Base-by-base conservation (phyloP, 2,329 filamentous ascomycete species). In the Aspergillus pseudoterreus region DNA sequence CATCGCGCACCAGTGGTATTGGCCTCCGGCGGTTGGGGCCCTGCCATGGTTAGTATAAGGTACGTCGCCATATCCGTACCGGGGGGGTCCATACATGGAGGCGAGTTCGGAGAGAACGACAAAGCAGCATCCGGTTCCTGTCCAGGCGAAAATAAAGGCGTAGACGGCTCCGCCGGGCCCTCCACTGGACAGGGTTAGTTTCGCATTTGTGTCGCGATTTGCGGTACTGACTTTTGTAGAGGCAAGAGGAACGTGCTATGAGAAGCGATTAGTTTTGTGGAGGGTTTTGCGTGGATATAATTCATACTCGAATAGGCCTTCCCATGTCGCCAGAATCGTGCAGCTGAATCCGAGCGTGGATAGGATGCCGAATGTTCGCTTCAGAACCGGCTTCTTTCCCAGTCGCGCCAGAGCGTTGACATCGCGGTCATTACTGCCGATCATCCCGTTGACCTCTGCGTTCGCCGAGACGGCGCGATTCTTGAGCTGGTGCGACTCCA, bases 1-100 rank as follows among this genome's bases (percentile, higher is more conserved):
- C 53, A 73, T 70, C 4, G 68, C 66, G 0, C 69, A 68, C 70
- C 71, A 73, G 44, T 73, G 70, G 35, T 73, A 73, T 51, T 73
- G 71, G 1, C 70, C 70, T 21, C 66, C 66, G 19, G 66, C 62
- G 1, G 66, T 69, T 1, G 67, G 68, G 17, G 62, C 63, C 64
- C 66, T 70, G 21, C 17, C 9, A 11, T 2, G 4, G 17, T 53
- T 4, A 38, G 27, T 19, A 19, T 19, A 4, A 19, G 19, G 19
- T 19, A 2, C 19, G 19, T 19, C 19, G 2, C 2, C 19, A 19
- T 19, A 19, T 19, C 19, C 19, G 19, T 19, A 19, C 19, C 19
- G 19, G 19, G 19, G 19, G 19, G 19, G 19, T 3, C 4, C 19
- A 17, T 57, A 68, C 67, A 71, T 71, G 4, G 68, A 71, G 3